Conservation (phyloP, 306 rosid genomes). For the Inga oerstediana region DNA sequence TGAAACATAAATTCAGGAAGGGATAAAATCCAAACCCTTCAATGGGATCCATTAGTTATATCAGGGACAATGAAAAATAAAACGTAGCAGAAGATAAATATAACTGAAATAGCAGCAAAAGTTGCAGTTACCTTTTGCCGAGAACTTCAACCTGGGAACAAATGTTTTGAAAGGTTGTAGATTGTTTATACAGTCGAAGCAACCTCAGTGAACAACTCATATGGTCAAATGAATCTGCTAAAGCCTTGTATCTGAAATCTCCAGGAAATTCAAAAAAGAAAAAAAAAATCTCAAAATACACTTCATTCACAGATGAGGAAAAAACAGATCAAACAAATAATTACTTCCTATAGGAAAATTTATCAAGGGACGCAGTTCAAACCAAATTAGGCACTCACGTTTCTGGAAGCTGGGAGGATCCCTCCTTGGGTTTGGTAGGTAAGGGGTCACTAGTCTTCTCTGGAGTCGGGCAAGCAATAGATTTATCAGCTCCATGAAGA, state of each 20-base stretch:
- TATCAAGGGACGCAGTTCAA: background rate
- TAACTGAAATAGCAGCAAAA: background rate
- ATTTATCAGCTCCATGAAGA: constrained; percentile 32
- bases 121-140: constrained; percentile 47
- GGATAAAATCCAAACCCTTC: too few species aligned
- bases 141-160: constrained; percentile 59
- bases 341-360: background rate
- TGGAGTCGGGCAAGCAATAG: constrained; percentile 57
- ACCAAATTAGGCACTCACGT: constrained; percentile 41
- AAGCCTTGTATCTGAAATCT: constrained; percentile 43
- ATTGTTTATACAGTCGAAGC: constrained; percentile 50
- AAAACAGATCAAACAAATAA: background rate
- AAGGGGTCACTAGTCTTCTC: constrained; percentile 51
- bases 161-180: constrained; percentile 57
- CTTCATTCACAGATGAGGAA: background rate
- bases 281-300: background rate
- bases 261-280: background rate
- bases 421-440: constrained; percentile 34
- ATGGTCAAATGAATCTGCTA: constrained; percentile 50
- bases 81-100: background rate
- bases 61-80: background rate
- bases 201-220: constrained; percentile 62
- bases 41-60: background rate
- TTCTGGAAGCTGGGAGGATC: constrained; percentile 39
- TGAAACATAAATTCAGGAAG: too few species aligned